Base-by-base conservation (phyloP, 2,329 filamentous ascomycete species). In the Pezicula neosporulosa region DNA sequence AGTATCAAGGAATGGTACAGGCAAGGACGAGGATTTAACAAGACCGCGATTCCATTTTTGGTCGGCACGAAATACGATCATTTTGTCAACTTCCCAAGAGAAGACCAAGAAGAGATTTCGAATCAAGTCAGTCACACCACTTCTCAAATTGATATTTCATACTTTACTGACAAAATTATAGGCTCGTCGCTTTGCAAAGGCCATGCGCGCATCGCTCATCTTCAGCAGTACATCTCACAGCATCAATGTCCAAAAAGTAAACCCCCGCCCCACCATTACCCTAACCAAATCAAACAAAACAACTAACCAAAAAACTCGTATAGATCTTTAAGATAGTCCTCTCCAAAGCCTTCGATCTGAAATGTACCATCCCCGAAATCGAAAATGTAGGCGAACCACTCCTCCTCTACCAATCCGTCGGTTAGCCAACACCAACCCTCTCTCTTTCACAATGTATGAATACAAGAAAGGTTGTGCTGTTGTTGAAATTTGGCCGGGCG, bases 1-100 rank as follows among this genome's bases (percentile, higher is more conserved):
- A 96, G 90, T 65, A 97, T 99, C 78, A 99, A 99, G 77, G 94
- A 99, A 70, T 99, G 94, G 94, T 99, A 99, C 69, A 83, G 94
- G 50, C 94, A 99, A 72, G 94, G 94, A 44, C 83, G 94, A 58
- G 94, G 94, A 21, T 99, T 99, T 79, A 99, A 99, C 80, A 99
- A 99, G 79, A 99, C 94, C 13, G 94, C 94, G n/a, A 99, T 99
- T 60, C 94, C 94, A 0, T 96, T 99, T 66, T 73, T 99, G 21
- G 90, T 99, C 16, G 94, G 94, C 54, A 99, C 94, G 35, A 99
- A 99, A 72, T 99, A 97, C 70, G 94, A 99, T 66, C 94, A 97
- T 68, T 99, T 99, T 74, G 93, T 99, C 72, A 99, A 97, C 73
- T 97, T 99, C 66, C 92, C 94, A 0, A 82, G 89, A 39, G 93